Conservation (phyloP, 2,329 filamentous ascomycete species). For the Akanthomyces uredinophilus region DNA sequence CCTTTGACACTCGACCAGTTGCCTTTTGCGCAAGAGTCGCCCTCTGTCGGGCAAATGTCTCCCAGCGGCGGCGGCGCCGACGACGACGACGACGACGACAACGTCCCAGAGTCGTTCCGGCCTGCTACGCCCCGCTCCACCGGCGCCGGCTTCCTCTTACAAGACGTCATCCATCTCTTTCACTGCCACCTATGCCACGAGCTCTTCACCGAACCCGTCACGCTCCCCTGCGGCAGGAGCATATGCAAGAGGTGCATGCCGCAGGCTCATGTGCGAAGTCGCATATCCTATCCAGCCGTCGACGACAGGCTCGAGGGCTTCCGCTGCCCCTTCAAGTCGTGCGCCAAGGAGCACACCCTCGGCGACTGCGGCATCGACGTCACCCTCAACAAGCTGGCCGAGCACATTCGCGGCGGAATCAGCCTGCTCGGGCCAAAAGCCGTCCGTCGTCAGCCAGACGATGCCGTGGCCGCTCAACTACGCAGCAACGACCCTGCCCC, state of each 20-base stretch:
- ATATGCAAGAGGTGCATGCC: constrained; percentile 75
- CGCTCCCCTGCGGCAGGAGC: constrained; percentile 75
- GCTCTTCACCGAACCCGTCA: constrained; percentile 63
- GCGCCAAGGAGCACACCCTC: constrained; percentile 65
- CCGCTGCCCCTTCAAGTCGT: constrained; percentile 64
- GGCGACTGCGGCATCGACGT: constrained; percentile 76
- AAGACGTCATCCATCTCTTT: constrained; percentile 54
- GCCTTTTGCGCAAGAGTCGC: neutral
- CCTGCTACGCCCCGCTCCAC: neutral
- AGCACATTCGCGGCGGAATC: constrained; percentile 52
- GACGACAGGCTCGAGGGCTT: constrained; percentile 65
- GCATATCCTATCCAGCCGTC: constrained; percentile 72
- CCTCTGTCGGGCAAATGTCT: neutral
- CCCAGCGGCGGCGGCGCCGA: too few species aligned
- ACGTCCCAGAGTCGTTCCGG: neutral
- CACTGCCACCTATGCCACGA: constrained; percentile 72
- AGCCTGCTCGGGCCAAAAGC: neutral
- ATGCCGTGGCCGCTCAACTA: neutral
- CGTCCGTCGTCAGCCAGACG: neutral
- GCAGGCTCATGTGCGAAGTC: constrained; percentile 53
- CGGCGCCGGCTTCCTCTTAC: neutral
- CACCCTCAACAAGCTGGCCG: constrained; percentile 65
- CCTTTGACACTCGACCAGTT: neutral
- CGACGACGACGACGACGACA: too few species aligned
- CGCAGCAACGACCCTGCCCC: neutral